These are phyloP conservation scores for Takashimella koratensis DNA, from an alignment of 1,284 basidiomycete genomes.

Conservation along the genomic window DNA sequence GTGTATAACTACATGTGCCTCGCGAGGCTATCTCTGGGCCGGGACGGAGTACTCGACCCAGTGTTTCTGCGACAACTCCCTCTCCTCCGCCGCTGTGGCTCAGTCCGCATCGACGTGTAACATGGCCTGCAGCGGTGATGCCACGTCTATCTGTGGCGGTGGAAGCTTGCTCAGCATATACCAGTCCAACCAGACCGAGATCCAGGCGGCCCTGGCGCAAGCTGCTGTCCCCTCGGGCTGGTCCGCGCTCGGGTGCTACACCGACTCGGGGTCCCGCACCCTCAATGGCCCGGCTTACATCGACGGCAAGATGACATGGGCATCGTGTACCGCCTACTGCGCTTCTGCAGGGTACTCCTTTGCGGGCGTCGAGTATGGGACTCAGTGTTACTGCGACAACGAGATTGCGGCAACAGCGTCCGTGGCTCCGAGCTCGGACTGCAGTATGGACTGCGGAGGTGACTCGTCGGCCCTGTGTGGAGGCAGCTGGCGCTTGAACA, in stretches of 20 bases:
- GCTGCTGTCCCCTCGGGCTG: slow-evolving; percentile 4
- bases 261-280: slow-evolving; percentile 4
- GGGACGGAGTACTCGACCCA: slow-evolving; percentile 12
- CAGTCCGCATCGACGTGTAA: slow-evolving; percentile 8
- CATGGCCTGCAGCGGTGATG: slow-evolving; percentile 13
- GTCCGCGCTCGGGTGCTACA: slow-evolving; percentile 5
- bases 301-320: slow-evolving; percentile 22
- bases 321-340: slow-evolving; percentile 24
- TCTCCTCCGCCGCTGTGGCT: background rate
- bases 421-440: slow-evolving; percentile 16
- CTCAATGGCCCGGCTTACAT: background rate
- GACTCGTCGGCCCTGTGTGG: slow-evolving; percentile 34
- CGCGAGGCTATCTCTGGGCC: slow-evolving; percentile 2
- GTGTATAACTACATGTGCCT: slow-evolving; percentile 14
- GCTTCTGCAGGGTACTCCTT: slow-evolving; percentile 20
- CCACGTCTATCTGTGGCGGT: slow-evolving; percentile 10
- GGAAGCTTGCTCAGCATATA: slow-evolving; percentile 42
- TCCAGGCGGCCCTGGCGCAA: slow-evolving; percentile 1
- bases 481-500: slow-evolving; percentile 31
- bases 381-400: slow-evolving; percentile 11
- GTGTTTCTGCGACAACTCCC: slow-evolving; percentile 10
- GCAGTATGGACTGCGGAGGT: slow-evolving; percentile 35
- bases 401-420: slow-evolving; percentile 22
- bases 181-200: background rate
- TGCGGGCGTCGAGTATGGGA: slow-evolving; percentile 21